Evolutionary conservation across 2,329 filamentous ascomycete species (phyloP), one percentile per base, ranked within the genome.

Genomic region (Fulvia fulva): DNA sequence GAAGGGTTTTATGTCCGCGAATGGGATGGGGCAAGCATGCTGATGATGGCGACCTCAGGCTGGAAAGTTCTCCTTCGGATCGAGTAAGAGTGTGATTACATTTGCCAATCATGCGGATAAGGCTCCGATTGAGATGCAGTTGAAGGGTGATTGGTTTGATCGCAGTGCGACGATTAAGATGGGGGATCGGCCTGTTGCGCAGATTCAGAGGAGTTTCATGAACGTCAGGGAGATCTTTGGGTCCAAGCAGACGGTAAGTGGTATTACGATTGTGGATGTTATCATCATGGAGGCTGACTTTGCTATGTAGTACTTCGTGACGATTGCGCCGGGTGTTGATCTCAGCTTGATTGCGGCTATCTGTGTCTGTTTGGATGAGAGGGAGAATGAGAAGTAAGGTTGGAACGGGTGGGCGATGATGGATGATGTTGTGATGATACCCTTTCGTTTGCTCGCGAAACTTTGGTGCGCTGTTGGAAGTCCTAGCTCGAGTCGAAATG

Each of bases 331-430:
- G 0, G 82, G 82, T 16, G 83, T 88, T 6, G 87, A 90, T 67
- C 79, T 87, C 72, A 81, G 84, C 3, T 67, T 89, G 49, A 81
- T 89, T 63, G 83, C 79, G 0, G 87, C 86, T 11, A 75, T 89
- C 67, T 89, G 85, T 68, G 84, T 90, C 53, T 85, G 82, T 60
- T 74, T 89, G 59, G 87, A 89, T 63, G 86, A 89, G 78, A 81
- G 81, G 75, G 82, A 86, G 57, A 82, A 84, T 50, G 78, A 83
- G 26, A 30, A 45, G 37, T 54, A 32, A 21, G 5, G 37, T 7
- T n/a, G n/a, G n/a, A n/a, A n/a, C n/a, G n/a, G n/a, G n/a, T n/a
- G n/a, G n/a, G 28, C 28, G 2, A 12, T 51, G 49, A 41, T 41
- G 3, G 37, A n/a, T n/a, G 37, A 41, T 7, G 37, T 19, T n/a